Conservation (phyloP, 768 basidiomycete genomes). For the Leccinum barrowsii region DNA sequence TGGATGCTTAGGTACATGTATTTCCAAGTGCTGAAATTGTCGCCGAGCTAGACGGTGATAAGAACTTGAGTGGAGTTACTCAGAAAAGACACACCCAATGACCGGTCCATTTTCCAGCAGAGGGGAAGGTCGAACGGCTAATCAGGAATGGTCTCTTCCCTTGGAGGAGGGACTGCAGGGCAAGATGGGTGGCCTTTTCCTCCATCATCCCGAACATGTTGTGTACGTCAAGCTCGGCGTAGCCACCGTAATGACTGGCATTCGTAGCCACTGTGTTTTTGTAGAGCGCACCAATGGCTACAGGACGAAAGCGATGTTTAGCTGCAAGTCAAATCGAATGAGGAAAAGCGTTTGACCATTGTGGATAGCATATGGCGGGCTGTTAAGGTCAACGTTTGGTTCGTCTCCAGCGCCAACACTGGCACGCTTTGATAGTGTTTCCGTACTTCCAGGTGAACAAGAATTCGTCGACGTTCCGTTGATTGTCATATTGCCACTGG, state of each 20-base stretch:
- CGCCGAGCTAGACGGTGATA: slow-evolving; percentile 51
- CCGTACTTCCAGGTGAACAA: slow-evolving; percentile 18
- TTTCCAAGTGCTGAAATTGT: slow-evolving; percentile 73
- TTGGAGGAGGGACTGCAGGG: slow-evolving; percentile 49
- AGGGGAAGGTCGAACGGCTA: slow-evolving; percentile 65
- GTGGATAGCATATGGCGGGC: slow-evolving; percentile 67
- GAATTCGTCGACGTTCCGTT: slow-evolving; percentile 59
- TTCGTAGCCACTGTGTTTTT: slow-evolving; percentile 64
- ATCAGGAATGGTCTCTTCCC: slow-evolving; percentile 70
- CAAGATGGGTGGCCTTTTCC: slow-evolving; percentile 60
- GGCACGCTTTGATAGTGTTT: slow-evolving; percentile 36
- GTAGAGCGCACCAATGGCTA: slow-evolving; percentile 53
- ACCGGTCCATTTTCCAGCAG: slow-evolving; percentile 66
- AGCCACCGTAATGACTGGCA: slow-evolving; percentile 62
- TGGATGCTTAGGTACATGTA: slow-evolving; percentile 70
- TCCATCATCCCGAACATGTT: slow-evolving; percentile 74
- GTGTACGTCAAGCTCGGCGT: slow-evolving; percentile 65
- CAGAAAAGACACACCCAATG: slow-evolving; percentile 50
- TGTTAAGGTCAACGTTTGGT: slow-evolving; percentile 47
- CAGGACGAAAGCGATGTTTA: neutral
- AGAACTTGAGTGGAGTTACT: neutral
- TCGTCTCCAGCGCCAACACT: slow-evolving; percentile 48
- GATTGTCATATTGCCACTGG: slow-evolving; percentile 73
- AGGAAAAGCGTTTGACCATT: slow-evolving; percentile 44
- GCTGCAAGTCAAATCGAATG: neutral